Evolutionary conservation across 108 stramenopile species (phyloP).

Genomic region (Cyclotella atomus): DNA sequence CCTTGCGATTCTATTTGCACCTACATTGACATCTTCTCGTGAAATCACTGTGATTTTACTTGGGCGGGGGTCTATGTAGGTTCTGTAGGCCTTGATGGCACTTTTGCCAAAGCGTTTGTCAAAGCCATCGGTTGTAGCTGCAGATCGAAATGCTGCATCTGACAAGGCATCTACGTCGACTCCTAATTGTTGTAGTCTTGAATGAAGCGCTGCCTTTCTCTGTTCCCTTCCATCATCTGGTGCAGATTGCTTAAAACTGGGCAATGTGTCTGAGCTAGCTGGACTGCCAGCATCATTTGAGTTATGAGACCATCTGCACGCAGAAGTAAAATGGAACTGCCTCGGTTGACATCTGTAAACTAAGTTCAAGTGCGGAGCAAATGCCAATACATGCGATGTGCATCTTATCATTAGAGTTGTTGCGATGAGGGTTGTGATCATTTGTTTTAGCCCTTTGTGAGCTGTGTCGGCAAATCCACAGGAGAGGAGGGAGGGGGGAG

Average conservation of each 20-base stretch:
- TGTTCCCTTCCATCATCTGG: slow-evolving; percentile 14
- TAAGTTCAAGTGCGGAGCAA: background rate
- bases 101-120: slow-evolving; percentile 70
- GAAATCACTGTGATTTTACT: slow-evolving; percentile 42
- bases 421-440: too few relatives aligned
- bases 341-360: background rate
- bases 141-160: slow-evolving; percentile 61
- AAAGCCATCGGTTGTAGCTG: slow-evolving; percentile 66
- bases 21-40: slow-evolving; percentile 56
- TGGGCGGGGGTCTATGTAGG: slow-evolving; percentile 67
- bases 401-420: background rate
- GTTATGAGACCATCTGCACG: background rate
- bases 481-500: too few relatives aligned
- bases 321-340: background rate
- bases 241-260: too few relatives aligned
- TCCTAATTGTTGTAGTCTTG: slow-evolving; percentile 45
- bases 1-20: slow-evolving; percentile 64
- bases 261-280: background rate
- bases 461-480: too few relatives aligned
- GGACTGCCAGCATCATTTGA: background rate
- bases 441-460: too few relatives aligned
- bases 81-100: slow-evolving; percentile 79
- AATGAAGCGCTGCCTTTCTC: slow-evolving; percentile 48
- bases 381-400: background rate
- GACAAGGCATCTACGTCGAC: slow-evolving; percentile 52